These are phyloP conservation scores for Pilaira anomala DNA, from an alignment of 192 early-diverging fungal genomes.

Conservation along the genomic window DNA sequence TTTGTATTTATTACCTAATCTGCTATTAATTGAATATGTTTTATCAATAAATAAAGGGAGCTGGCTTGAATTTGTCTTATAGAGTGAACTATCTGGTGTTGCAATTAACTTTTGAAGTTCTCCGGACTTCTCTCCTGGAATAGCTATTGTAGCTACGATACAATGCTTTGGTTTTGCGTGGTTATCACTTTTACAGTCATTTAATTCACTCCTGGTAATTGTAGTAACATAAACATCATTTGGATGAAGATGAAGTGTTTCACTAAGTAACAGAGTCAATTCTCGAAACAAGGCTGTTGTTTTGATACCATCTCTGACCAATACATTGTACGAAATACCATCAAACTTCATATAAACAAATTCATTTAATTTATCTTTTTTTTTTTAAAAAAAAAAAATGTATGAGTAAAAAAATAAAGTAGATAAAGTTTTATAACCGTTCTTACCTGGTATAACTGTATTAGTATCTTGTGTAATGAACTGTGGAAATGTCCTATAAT, in stretches of 20 bases:
- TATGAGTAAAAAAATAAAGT: too few species aligned
- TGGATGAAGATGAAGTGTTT: constrained; percentile 6
- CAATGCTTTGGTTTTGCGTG: background rate
- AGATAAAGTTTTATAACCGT: too few species aligned
- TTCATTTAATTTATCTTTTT: background rate
- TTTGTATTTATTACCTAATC: too few species aligned
- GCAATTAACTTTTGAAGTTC: constrained; percentile 20
- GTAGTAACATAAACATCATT: constrained; percentile 32
- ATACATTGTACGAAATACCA: constrained; percentile 20
- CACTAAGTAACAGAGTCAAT: constrained; percentile 21
- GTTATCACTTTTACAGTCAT: background rate
- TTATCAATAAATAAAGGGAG: constrained; percentile 27
- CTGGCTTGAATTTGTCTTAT: constrained; percentile 14
- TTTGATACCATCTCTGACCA: constrained; percentile 26
- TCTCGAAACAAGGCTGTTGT: constrained; percentile 30
- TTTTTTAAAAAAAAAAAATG: background rate
- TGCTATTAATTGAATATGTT: constrained; percentile 21
- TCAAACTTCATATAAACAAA: constrained; percentile 25
- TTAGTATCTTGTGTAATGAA: constrained; percentile 23
- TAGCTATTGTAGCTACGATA: constrained; percentile 24
- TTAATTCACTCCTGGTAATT: constrained; percentile 6
- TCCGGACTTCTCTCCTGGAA: constrained; percentile 16
- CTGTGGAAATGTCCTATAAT: constrained; percentile 15
- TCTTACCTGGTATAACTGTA: constrained; percentile 29
- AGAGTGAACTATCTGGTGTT: constrained; percentile 17